Evolutionary conservation across 805 yeast species (phyloP), one percentile per base, ranked within the genome.

Genomic region (Helenozyma baotianmanensis): DNA sequence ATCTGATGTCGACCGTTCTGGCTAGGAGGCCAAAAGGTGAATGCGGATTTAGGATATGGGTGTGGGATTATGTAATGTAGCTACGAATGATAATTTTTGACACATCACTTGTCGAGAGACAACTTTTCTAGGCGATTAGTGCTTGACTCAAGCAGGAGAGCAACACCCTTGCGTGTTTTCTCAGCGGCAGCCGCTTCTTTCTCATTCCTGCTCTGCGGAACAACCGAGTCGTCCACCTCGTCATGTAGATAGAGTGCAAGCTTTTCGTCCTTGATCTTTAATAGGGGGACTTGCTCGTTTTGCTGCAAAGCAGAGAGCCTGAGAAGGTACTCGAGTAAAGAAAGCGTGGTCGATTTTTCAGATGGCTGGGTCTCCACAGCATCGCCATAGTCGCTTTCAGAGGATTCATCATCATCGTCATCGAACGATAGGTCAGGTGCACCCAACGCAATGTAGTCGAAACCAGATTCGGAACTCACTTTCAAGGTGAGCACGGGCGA

Each of bases 401-500:
- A 51, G 14, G 44, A 48, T 8, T 43, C 59, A 6, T 45, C 57
- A 7, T 43, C 53, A 0, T 50, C 61, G 7, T 54, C 64, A 14
- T 30, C 45, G 14, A 43, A 41, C 30, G 41, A 42, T 6, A 42
- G 45, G 14, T 39, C 36, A 8, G 45, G 40, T 40, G 49, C 37
- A 28, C 53, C 43, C 33, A 54, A 27, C 19, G 56, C 45, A 30
- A 53, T 45, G 45, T 49, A 51, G 33, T 43, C 56, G 15, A 30
- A 12, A 9, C 36, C 46, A 2, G 17, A 14, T 3, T 11, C 19
- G 2, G 25, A 31, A 8, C 31, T 16, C 25, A 68, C 50, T 45
- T 83, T 84, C 22, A 83, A 49, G 1, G 82, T 79, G 32, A 83
- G 58, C 0, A 83, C 90, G 0, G 92, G 87, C 0, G 77, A 59